Evolutionary conservation across 352 stramenopile genomes (phyloP), one percentile per base, ranked within the genome.

Genomic region (Thalassiosira hispida): DNA sequence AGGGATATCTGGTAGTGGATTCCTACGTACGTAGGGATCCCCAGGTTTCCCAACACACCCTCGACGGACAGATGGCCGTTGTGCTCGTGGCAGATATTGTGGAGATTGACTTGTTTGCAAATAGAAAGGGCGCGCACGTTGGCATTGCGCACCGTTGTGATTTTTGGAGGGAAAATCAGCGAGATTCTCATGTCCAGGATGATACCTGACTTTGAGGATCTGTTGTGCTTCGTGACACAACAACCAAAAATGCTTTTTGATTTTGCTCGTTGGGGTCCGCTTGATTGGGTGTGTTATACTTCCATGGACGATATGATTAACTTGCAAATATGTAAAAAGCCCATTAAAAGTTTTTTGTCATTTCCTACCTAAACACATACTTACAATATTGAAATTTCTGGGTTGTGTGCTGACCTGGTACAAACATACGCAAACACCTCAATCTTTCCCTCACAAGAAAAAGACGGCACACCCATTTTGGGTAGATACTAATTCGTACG

Each of bases 181-280:
- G 23, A 62, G 38, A 20, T 62, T 62, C 29, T 62, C 53, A 23
- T 62, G 23, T 46, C 53, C 27, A 22, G 53, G 53, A 27, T 44
- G 29, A 44, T 60, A 60, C 12, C 23, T 27, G 6, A 60, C 51
- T 5, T 27, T 18, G 12, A 60, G 11, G 31, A 42, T 5, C 33
- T 11, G 33, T 42, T 42, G 33, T 42, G 33, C 33, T 42, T 42
- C 33, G 5, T 42, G 33, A 42, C 11, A 11, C 33, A 11, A 42
- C 11, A 42, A 11, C 33, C 5, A 42, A 11, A 42, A 42, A 42
- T 42, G 11, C 11, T 42, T 42, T n/a, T n/a, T n/a, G n/a, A n/a
- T n/a, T n/a, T n/a, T n/a, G n/a, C n/a, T n/a, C n/a, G n/a, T n/a
- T n/a, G n/a, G n/a, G n/a, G n/a, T n/a, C n/a, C n/a, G n/a, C n/a